These are phyloP conservation scores for Diaporthe sp. DNA, from an alignment of 2,329 filamentous ascomycete species.

Conservation along the genomic window DNA sequence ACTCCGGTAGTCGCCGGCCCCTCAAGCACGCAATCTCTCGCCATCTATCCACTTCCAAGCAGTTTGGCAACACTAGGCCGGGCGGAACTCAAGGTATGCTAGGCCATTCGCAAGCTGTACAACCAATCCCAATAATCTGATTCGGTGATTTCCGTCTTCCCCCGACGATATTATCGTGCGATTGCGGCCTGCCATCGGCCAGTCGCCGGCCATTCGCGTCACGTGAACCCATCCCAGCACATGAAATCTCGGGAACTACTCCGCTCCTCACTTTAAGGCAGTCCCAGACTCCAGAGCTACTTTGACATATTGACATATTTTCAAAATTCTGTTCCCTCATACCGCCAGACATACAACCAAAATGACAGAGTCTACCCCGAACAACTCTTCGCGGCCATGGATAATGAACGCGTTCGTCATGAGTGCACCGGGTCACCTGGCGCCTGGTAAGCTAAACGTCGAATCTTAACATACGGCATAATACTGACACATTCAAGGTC, in stretches of 20 bases:
- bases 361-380: neutral
- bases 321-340: neutral
- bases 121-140: neutral
- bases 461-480: neutral
- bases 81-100: conserved; percentile 1
- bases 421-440: conserved; percentile 30
- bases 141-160: conserved; percentile 4
- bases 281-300: too few relatives aligned
- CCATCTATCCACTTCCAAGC: conserved; percentile 8
- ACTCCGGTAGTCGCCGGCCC: conserved; percentile 32
- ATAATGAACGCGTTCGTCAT: conserved; percentile 59
- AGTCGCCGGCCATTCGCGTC: neutral
- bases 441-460: conserved; percentile 8
- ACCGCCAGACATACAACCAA: neutral
- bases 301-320: neutral
- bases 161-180: neutral
- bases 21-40: conserved; percentile 31
- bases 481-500: neutral
- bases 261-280: neutral
- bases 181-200: conserved; percentile 13
- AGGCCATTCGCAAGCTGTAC: neutral
- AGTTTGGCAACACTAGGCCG: neutral
- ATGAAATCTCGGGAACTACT: neutral
- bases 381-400: conserved; percentile 2
- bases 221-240: conserved; percentile 4